Evolutionary conservation across 2,329 filamentous ascomycete species (phyloP), one percentile per base, ranked within the genome.

Genomic region (Pseudogymnoascus sp.): DNA sequence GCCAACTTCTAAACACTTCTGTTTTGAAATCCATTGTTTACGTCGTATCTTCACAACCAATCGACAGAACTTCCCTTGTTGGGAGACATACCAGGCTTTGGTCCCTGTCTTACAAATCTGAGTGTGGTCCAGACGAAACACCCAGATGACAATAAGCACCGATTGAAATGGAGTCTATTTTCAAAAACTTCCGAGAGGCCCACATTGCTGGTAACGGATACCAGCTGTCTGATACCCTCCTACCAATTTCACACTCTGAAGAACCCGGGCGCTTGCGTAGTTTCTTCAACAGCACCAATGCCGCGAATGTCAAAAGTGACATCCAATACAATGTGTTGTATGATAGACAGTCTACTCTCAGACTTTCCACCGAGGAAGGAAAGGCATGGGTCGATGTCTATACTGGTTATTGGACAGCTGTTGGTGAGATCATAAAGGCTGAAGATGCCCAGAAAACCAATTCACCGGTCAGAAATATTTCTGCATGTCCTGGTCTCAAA

Each of bases 381-480:
- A 83, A 82, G 63, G 88, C 87, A n/a, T 99, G 95, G 95, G 80
- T 88, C 0, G 93, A 96, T 40, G 86, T 97, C 31, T 96, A 93
- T 72, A 79, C 83, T 37, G 81, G 85, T 18, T 96, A 93, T 72
- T 97, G 93, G 91, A 91, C 89, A 69, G 90, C 90, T 23, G 77
- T 89, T 40, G 87, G 86, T 33, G 87, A 90, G 69, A 83, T 97
- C 28, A 76, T 95, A 61, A 83, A 83, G 12, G 83, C 84, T 9
- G 83, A 89, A 63, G 83, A 86, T 64, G 77, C 80, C 66, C 69
- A 64, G 1, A 68, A 67, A 45, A 60, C 64, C 16, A 69, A 71
- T 62, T 60, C 64, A 59, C 71, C 69, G 69, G 71, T 73, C 64
- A 45, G 43, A 25, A 41, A 12, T 3, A 33, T 55, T 33, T 21